These are phyloP conservation scores for Solanum chilense DNA, from an alignment of 257 asterid species.

Conservation along the genomic window DNA sequence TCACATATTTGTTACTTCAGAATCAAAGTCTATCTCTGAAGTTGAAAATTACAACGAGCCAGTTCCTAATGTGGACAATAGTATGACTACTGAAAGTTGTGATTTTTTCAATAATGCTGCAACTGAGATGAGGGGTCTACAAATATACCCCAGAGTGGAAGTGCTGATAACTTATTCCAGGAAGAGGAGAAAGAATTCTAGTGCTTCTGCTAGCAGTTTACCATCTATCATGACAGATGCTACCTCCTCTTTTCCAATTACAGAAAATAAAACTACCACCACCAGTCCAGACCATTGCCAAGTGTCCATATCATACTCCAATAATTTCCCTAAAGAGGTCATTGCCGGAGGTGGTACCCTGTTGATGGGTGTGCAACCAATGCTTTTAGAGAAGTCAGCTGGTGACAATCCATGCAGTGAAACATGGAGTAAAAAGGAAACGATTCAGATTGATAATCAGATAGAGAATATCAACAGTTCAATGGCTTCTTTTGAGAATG, in stretches of 20 bases:
- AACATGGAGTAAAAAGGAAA: background rate
- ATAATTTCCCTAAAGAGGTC: slow-evolving; percentile 15
- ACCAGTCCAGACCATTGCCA: background rate
- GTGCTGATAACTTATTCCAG: background rate
- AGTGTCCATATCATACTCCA: slow-evolving; percentile 1
- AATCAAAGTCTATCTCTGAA: background rate
- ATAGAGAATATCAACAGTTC: slow-evolving; percentile 2
- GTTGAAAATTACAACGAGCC: background rate
- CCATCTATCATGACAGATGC: background rate
- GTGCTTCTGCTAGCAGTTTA: background rate
- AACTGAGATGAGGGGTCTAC: background rate
- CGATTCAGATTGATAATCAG: background rate
- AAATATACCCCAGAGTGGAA: background rate
- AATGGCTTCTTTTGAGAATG: background rate
- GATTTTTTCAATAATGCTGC: background rate
- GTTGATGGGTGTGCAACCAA: slow-evolving; percentile 13
- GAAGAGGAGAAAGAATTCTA: slow-evolving; percentile 3
- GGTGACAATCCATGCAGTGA: slow-evolving; percentile 8
- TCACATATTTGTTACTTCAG: background rate
- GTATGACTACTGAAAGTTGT: background rate
- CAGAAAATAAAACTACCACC: background rate
- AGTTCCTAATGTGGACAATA: background rate
- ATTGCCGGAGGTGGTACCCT: slow-evolving; percentile 8
- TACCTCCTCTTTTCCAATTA: background rate
- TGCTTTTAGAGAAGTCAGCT: slow-evolving; percentile 11